These are phyloP conservation scores for Aspergillus leporis DNA, from an alignment of 495 filamentous ascomycete genomes.

Conservation along the genomic window DNA sequence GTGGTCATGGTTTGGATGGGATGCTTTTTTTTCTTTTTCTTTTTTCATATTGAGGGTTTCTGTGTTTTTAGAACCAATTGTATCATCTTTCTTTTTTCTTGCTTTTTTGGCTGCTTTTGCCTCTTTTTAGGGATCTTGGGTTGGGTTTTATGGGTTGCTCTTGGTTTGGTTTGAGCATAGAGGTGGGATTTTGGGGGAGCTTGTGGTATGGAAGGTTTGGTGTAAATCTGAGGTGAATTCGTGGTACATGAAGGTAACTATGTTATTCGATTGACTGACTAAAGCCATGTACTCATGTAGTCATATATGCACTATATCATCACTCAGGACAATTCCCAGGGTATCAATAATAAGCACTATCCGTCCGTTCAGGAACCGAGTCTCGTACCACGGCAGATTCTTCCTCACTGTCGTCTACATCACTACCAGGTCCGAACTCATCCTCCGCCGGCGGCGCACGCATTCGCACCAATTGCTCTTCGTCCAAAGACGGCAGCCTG, in stretches of 20 bases:
- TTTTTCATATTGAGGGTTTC: conserved; percentile 10
- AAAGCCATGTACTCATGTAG: background rate
- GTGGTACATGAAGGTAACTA: too few relatives aligned
- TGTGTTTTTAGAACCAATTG: conserved; percentile 12
- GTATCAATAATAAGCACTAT: conserved; percentile 52
- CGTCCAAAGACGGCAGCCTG: conserved; percentile 56
- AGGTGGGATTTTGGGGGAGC: background rate
- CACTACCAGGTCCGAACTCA: conserved; percentile 33
- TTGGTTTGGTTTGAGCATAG: too few relatives aligned
- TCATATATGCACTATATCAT: conserved; percentile 19
- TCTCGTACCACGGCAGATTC: conserved; percentile 44
- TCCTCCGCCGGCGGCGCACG: conserved; percentile 43
- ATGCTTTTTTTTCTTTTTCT: conserved; percentile 20
- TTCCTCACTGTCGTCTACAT: conserved; percentile 46
- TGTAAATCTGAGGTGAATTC: too few relatives aligned
- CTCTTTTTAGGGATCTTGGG: background rate
- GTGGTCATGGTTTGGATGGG: background rate
- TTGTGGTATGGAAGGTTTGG: too few relatives aligned
- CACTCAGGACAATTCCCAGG: conserved; percentile 7
- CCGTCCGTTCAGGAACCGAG: conserved; percentile 37
- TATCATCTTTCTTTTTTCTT: conserved; percentile 8
- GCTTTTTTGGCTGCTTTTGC: background rate
- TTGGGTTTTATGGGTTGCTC: background rate
- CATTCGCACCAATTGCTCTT: conserved; percentile 53
- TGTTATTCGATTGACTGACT: background rate